phyloP scores from a whole-genome alignment of 2,329 filamentous ascomycete species.

The Rhinocladiella similis region DNA sequence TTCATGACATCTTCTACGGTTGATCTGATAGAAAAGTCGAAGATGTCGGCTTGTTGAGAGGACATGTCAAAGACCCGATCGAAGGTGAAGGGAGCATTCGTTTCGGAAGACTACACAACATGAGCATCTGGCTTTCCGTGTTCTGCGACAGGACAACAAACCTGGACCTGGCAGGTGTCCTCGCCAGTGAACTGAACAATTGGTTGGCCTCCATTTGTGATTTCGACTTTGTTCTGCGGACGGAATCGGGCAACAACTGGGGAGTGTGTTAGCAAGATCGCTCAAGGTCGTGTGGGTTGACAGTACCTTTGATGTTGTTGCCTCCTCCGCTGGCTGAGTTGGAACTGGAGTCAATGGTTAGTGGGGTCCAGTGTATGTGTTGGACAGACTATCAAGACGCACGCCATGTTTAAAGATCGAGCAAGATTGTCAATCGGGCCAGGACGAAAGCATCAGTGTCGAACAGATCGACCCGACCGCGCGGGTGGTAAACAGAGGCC shows the following conservation, averaged over 20 bases:
- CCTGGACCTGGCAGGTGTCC: slow-evolving; percentile 68
- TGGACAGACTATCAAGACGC: slow-evolving; percentile 1
- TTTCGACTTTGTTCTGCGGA: slow-evolving; percentile 93
- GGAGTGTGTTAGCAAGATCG: slow-evolving; percentile 28
- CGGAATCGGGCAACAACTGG: slow-evolving; percentile 94
- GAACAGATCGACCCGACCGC: slow-evolving; percentile 6
- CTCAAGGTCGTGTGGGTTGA: not conserved
- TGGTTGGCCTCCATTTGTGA: slow-evolving; percentile 84
- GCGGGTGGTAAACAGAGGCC: slow-evolving; percentile 16
- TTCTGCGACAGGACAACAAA: not conserved
- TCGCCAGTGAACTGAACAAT: slow-evolving; percentile 87
- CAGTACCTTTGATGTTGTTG: slow-evolving; percentile 57
- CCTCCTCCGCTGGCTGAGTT: slow-evolving; percentile 33
- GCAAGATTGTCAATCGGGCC: slow-evolving; percentile 21
- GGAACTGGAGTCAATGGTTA: slow-evolving; percentile 27
- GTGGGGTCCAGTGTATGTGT: not conserved
- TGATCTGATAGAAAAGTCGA: slow-evolving; percentile 93
- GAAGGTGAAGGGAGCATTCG: slow-evolving; percentile 86
- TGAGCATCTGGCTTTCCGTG: not conserved
- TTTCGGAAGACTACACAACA: slow-evolving; percentile 70
- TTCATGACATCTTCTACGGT: slow-evolving; percentile 98
- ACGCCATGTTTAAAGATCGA: slow-evolving; percentile 20
- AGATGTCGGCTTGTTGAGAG: slow-evolving; percentile 88
- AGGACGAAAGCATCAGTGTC: slow-evolving; percentile 23
- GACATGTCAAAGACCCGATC: slow-evolving; percentile 96